Percentiles rank a stretch among this genome's conserved stretches.
phyloP scores from a whole-genome alignment of 176 grass and related monocot genomes.

The Bothriochloa decipiens region DNA sequence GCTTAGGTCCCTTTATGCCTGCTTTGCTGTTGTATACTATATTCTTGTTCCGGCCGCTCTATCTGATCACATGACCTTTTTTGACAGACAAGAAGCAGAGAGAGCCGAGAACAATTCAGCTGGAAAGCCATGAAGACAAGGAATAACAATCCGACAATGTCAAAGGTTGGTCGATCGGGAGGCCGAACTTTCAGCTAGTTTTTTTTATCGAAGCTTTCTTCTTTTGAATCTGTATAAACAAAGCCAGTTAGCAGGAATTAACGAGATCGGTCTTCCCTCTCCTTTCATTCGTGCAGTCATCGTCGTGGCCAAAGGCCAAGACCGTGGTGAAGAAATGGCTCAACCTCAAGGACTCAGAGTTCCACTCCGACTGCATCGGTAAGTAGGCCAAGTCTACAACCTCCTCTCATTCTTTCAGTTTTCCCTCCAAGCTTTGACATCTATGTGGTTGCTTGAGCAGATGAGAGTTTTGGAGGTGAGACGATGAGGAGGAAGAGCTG shows the following conservation, averaged over 20 bases:
- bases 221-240: no score
- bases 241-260: background rate
- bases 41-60: no score
- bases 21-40: no score
- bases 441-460: slow-evolving; percentile 28
- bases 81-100: no score
- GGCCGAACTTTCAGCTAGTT: background rate
- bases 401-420: no score
- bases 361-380: slow-evolving; percentile 58
- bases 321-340: slow-evolving; percentile 77
- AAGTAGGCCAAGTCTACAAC: background rate
- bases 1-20: no score
- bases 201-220: background rate
- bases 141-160: slow-evolving; percentile 48
- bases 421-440: background rate
- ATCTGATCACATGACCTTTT: no score
- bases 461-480: slow-evolving; percentile 28
- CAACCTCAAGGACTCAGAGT: slow-evolving; percentile 54
- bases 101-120: background rate
- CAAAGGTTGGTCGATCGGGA: slow-evolving; percentile 53
- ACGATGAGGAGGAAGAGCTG: slow-evolving; percentile 65
- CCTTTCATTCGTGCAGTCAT: slow-evolving; percentile 43
- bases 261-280: no score
- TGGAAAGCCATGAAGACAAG: slow-evolving; percentile 49
- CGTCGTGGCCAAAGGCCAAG: slow-evolving; percentile 88